Percentiles rank a stretch among this genome's conserved stretches.
phyloP scores from a whole-genome alignment of 495 filamentous ascomycete species.

The Parathielavia appendiculata region DNA sequence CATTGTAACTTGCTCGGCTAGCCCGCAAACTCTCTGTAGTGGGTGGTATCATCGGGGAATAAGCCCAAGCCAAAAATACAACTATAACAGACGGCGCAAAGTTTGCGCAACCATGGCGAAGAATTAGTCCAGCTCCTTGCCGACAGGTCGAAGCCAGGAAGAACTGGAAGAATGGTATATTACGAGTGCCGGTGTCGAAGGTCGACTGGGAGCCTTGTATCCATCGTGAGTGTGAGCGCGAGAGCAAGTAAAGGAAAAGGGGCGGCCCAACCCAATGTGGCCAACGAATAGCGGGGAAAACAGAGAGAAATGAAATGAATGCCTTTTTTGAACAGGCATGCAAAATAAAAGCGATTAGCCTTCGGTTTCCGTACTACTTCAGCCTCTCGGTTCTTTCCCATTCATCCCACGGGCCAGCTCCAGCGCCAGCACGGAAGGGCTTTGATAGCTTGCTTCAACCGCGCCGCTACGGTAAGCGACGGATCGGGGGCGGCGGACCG shows the following conservation, averaged over 20 bases:
- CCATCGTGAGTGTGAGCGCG: neutral
- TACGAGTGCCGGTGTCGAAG: slow-evolving; percentile 9
- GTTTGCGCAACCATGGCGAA: neutral
- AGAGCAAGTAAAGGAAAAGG: neutral
- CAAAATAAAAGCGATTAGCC: neutral
- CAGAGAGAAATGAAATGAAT: neutral
- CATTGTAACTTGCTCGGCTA: slow-evolving; percentile 9
- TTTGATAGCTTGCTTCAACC: neutral
- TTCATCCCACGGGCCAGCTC: neutral
- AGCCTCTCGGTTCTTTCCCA: neutral
- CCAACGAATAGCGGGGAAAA: neutral
- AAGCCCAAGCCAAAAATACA: slow-evolving; percentile 14
- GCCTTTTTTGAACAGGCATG: neutral
- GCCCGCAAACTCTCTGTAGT: slow-evolving; percentile 22
- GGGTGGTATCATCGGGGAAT: slow-evolving; percentile 26
- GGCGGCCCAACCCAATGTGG: neutral
- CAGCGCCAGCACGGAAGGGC: neutral
- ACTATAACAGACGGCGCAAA: neutral
- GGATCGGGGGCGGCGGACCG: slow-evolving; percentile 21
- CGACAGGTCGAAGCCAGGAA: slow-evolving; percentile 2
- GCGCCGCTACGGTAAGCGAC: slow-evolving; percentile 28
- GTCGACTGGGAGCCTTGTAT: neutral
- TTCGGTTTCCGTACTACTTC: neutral
- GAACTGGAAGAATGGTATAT: slow-evolving; percentile 21
- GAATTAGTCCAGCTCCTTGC: neutral